phyloP scores from a whole-genome alignment of 202 grass and related monocot species.

The Setaria italica region DNA sequence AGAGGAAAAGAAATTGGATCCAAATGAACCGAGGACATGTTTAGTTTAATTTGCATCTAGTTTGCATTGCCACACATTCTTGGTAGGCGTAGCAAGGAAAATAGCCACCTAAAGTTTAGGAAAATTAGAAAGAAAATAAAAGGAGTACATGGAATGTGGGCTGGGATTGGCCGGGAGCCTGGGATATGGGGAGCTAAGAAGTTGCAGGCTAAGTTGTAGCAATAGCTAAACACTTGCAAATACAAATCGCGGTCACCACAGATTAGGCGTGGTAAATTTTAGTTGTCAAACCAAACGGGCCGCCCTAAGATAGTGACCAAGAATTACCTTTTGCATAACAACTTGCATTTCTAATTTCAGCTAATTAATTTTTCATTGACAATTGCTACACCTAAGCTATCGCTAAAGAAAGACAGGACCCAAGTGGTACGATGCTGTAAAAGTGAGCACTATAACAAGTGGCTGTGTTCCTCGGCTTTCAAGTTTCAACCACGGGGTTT shows the following conservation, averaged over 20 bases:
- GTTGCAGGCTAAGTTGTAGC: neutral
- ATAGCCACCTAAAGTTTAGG: neutral
- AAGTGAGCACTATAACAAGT: neutral
- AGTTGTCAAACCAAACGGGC: neutral
- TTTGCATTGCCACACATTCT: neutral
- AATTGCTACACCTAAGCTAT: neutral
- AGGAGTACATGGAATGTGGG: neutral
- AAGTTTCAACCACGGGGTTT: neutral
- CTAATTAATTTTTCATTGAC: neutral
- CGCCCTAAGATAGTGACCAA: neutral
- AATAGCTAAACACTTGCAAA: neutral
- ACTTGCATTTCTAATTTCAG: neutral
- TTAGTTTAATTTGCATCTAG: too few species aligned
- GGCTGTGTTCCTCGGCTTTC: neutral
- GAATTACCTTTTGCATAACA: neutral
- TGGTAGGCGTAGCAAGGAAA: neutral
- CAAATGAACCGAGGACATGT: neutral
- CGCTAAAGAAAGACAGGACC: neutral
- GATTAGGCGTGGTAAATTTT: neutral
- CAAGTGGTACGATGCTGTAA: neutral
- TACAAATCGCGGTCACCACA: neutral
- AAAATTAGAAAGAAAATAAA: neutral
- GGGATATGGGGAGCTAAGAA: too few species aligned
- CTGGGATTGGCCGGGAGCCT: too few species aligned
- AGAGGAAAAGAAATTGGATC: neutral